Conservation (phyloP, 2,329 filamentous ascomycete species). For the Diaporthe nobilis region DNA sequence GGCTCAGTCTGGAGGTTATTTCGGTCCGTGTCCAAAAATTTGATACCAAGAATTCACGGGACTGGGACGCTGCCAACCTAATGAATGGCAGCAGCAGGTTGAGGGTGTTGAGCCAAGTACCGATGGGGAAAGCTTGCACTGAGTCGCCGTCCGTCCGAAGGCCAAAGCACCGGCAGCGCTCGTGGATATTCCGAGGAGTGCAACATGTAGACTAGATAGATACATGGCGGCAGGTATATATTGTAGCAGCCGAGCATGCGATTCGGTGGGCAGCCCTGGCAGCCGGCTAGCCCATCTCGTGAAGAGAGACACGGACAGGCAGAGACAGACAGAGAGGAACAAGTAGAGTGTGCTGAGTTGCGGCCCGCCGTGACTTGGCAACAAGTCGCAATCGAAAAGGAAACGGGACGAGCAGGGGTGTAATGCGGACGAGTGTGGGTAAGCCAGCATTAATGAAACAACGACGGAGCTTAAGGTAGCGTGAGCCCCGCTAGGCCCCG, state of each 20-base stretch:
- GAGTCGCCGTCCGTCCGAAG: constrained; percentile 6
- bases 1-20: constrained; percentile 14
- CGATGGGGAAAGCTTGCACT: constrained; percentile 23
- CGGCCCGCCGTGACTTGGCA: constrained; percentile 35
- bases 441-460: constrained; percentile 43
- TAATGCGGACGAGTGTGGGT: constrained; percentile 39
- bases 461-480: constrained; percentile 43
- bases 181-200: not conserved
- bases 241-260: not conserved
- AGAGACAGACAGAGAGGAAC: not conserved
- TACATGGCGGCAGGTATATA: constrained; percentile 12
- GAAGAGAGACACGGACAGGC: not conserved
- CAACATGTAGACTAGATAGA: not conserved
- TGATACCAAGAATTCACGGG: constrained; percentile 24
- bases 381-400: constrained; percentile 28
- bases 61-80: not conserved
- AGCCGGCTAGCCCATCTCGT: not conserved
- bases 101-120: constrained; percentile 5
- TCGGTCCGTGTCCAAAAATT: constrained; percentile 31
- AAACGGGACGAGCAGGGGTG: constrained; percentile 37
- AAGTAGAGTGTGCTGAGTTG: constrained; percentile 19
- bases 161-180: constrained; percentile 12
- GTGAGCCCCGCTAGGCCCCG: constrained; percentile 40
- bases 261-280: not conserved
- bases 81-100: not conserved